Conservation (phyloP, 768 basidiomycete genomes). For the Favolaschia claudopus region DNA sequence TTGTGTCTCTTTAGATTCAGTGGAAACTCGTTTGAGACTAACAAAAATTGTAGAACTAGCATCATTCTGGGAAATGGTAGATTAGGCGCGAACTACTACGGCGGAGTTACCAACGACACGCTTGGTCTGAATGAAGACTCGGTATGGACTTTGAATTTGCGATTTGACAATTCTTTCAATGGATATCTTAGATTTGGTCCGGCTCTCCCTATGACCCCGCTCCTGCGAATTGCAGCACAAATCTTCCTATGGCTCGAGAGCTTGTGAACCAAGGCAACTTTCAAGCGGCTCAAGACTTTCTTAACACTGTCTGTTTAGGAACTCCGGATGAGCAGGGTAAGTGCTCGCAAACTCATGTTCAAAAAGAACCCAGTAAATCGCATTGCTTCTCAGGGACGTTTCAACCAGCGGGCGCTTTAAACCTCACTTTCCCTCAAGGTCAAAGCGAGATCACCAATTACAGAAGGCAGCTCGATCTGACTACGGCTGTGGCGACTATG, state of each 20-base stretch:
- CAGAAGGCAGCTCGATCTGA: slow-evolving; percentile 8
- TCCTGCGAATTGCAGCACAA: not conserved
- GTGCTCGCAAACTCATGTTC: not conserved
- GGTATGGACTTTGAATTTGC: not conserved
- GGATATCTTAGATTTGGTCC: slow-evolving; percentile 9
- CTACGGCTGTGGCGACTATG: slow-evolving; percentile 8
- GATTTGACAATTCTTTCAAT: not conserved
- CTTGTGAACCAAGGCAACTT: slow-evolving; percentile 8
- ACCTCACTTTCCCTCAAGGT: slow-evolving; percentile 7
- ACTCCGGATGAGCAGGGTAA: slow-evolving; percentile 5
- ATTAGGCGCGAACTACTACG: slow-evolving; percentile 11
- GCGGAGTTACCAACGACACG: slow-evolving; percentile 3
- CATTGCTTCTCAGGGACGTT: not conserved
- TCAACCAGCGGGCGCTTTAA: slow-evolving; percentile 9
- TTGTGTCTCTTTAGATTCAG: not conserved
- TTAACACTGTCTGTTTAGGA: slow-evolving; percentile 8
- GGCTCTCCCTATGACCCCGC: slow-evolving; percentile 17
- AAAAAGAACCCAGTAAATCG: not conserved
- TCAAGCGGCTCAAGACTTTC: slow-evolving; percentile 12
- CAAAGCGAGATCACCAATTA: slow-evolving; percentile 7
- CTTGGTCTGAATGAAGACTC: slow-evolving; percentile 14
- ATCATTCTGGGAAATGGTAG: slow-evolving; percentile 12
- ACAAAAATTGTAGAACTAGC: not conserved
- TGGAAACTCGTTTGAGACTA: not conserved
- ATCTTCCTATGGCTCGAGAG: slow-evolving; percentile 1